These are phyloP conservation scores for Xylaria curta DNA, from an alignment of 495 filamentous ascomycete genomes.

Conservation along the genomic window DNA sequence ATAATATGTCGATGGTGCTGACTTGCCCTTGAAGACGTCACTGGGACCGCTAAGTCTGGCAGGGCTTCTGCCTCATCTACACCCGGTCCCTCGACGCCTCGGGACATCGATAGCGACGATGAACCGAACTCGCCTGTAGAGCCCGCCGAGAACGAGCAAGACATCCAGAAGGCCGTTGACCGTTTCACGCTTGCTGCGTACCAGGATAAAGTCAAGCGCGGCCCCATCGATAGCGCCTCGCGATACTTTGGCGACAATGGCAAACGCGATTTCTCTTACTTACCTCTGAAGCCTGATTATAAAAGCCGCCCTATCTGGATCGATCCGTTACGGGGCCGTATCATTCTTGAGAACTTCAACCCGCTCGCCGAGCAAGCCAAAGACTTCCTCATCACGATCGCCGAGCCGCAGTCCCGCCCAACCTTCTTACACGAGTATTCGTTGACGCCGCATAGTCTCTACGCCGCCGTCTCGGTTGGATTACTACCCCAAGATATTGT, in stretches of 20 bases:
- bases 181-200: conserved; percentile 66
- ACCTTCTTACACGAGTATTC: conserved; percentile 91
- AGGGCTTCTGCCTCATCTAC: conserved; percentile 70
- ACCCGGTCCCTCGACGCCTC: conserved; percentile 69
- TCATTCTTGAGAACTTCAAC: conserved; percentile 95
- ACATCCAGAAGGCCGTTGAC: conserved; percentile 65
- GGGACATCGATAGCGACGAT: conserved; percentile 68
- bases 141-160: conserved; percentile 56
- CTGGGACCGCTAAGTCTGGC: conserved; percentile 58
- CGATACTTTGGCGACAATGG: conserved; percentile 49
- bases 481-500: conserved; percentile 89
- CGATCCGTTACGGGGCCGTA: conserved; percentile 79
- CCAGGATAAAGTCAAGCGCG: conserved; percentile 43
- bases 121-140: conserved; percentile 50
- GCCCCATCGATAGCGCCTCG: conserved; percentile 52
- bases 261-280: conserved; percentile 75
- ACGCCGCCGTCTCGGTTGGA: conserved; percentile 93
- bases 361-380: conserved; percentile 83
- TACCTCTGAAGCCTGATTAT: conserved; percentile 86
- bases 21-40: conserved; percentile 49
- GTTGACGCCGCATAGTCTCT: conserved; percentile 88
- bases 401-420: conserved; percentile 89
- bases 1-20: conserved; percentile 45
- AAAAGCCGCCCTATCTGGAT: conserved; percentile 90
- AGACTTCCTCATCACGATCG: conserved; percentile 94